These are phyloP conservation scores for Fusarium chlamydosporum DNA, from an alignment of 2,329 filamentous ascomycete genomes.

Conservation along the genomic window DNA sequence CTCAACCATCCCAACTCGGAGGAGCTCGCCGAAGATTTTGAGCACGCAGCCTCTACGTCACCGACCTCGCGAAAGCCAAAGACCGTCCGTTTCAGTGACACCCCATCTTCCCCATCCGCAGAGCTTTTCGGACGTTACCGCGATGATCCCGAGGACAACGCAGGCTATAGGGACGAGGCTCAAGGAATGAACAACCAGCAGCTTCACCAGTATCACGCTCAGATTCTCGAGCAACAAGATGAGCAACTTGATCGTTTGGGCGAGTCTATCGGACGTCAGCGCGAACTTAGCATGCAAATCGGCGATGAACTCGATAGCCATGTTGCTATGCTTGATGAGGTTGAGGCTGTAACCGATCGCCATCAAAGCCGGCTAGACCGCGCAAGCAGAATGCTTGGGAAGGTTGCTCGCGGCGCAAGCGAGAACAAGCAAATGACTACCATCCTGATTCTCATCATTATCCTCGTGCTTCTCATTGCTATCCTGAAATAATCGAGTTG, in stretches of 20 bases:
- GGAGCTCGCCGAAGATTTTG: slow-evolving; percentile 73
- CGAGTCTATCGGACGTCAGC: slow-evolving; percentile 87
- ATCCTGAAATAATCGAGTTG: slow-evolving; percentile 74
- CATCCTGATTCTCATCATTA: slow-evolving; percentile 84
- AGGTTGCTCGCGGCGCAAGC: slow-evolving; percentile 79
- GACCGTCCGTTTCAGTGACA: slow-evolving; percentile 89
- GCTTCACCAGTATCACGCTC: slow-evolving; percentile 86
- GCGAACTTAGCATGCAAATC: slow-evolving; percentile 95
- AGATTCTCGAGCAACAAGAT: slow-evolving; percentile 89
- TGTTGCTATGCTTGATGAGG: slow-evolving; percentile 88
- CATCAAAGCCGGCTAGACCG: slow-evolving; percentile 82
- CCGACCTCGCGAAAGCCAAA: slow-evolving; percentile 65
- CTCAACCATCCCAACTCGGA: slow-evolving; percentile 75
- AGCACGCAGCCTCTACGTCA: slow-evolving; percentile 67
- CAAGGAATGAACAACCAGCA: slow-evolving; percentile 80
- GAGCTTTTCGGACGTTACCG: slow-evolving; percentile 73
- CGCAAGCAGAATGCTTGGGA: slow-evolving; percentile 78
- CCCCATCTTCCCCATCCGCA: slow-evolving; percentile 60
- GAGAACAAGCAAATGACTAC: slow-evolving; percentile 90
- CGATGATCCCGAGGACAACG: slow-evolving; percentile 72
- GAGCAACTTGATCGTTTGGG: slow-evolving; percentile 91
- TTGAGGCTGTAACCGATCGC: slow-evolving; percentile 85
- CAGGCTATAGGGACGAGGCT: slow-evolving; percentile 73
- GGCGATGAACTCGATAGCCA: slow-evolving; percentile 95
- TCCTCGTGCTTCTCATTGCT: slow-evolving; percentile 85